Base-by-base conservation (phyloP, 208 protist species). In the Acanthamoeba quina region DNA sequence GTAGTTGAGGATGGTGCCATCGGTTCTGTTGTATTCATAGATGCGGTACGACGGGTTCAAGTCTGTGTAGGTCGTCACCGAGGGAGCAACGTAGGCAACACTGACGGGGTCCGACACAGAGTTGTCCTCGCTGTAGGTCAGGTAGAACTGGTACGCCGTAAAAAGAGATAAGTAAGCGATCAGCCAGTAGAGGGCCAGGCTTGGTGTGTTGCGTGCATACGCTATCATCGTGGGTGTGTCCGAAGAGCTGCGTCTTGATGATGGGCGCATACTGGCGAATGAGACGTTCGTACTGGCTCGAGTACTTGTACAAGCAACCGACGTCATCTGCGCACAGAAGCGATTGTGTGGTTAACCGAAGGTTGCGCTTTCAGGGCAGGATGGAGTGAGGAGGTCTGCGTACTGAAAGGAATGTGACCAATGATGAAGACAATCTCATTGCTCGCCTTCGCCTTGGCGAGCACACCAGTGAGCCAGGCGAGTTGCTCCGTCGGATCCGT, bases 341-440 rank as follows among this genome's bases (percentile, higher is more conserved):
- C 11, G 21, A 89, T 5, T 17, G 41, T 44, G 41, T 44, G 41
- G 41, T 68, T 34, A 54, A 31, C 24, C 41, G 10, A 60, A 34
- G 1, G 31, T 58, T 58, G 10, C n/a, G n/a, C 31, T 13, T 4
- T 13, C 10, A 80, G 4, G 21, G 29, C 13, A 26, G 21, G 11
- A n/a, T 41, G 9, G 9, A 9, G 34, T 52, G 70, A 80, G 4
- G 21, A 26, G 17, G 70, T 13, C 5, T 7, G 47, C 80, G 29
- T 68, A 89, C 80, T 66, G 56, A 89, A 89, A 4, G 80, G 80
- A 64, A 89, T 89, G 52, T 89, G 80, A 15, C 80, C 80, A 31
- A 89, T 89, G 29, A 89, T 89, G 56, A 34, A 89, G 49, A 89
- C 80, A 5, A 44, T 58, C 56, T 89, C 80, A 4, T 89, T 89